These are phyloP conservation scores for Calonectria leucothoes DNA, from an alignment of 2,329 filamentous ascomycete species.

Conservation along the genomic window DNA sequence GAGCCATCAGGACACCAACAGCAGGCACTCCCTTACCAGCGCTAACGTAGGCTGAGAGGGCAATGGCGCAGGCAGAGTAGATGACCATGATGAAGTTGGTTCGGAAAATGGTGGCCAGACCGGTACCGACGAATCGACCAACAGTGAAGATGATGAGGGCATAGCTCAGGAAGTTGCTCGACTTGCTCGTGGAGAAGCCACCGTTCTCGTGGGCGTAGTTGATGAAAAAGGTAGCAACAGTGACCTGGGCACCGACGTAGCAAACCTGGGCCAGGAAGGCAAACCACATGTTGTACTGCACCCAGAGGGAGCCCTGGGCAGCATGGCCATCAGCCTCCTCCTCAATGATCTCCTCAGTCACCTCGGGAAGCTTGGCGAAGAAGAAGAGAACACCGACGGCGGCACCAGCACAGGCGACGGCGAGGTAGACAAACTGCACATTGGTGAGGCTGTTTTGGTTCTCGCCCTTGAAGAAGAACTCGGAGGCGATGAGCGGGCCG, in stretches of 20 bases:
- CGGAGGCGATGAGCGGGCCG: constrained; percentile 77
- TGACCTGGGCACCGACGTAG: constrained; percentile 80
- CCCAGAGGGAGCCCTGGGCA: constrained; percentile 71
- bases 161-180: constrained; percentile 76
- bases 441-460: constrained; percentile 69
- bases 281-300: constrained; percentile 81
- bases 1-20: constrained; percentile 74
- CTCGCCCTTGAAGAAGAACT: constrained; percentile 76
- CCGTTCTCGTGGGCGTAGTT: constrained; percentile 76
- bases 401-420: constrained; percentile 77
- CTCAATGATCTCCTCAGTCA: constrained; percentile 62
- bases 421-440: constrained; percentile 82
- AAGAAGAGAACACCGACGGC: constrained; percentile 73
- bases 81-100: constrained; percentile 76
- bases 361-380: constrained; percentile 76
- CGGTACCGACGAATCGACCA: constrained; percentile 73
- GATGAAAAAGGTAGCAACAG: constrained; percentile 76
- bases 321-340: constrained; percentile 60
- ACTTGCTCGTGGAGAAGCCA: constrained; percentile 58
- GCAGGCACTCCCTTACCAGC: constrained; percentile 55
- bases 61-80: constrained; percentile 72
- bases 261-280: constrained; percentile 82
- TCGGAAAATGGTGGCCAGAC: constrained; percentile 75
- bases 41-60: constrained; percentile 63
- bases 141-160: constrained; percentile 81